Base-by-base conservation (phyloP, 257 asterid genomes). In the Nicotiana tomentosiformis region DNA sequence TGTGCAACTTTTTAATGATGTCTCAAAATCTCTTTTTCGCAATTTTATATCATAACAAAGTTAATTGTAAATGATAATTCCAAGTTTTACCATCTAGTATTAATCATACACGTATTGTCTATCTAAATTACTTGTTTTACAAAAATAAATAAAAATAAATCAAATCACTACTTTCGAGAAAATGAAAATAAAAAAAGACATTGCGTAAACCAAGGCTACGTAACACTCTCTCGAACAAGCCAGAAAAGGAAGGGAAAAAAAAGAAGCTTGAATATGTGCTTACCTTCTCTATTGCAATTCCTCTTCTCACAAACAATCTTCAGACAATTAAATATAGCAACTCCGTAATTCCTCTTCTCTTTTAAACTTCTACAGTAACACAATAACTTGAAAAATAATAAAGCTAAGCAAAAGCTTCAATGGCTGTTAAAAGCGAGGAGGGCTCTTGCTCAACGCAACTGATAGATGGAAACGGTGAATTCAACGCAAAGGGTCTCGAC, bases 381-480 rank as follows among this genome's bases (percentile, higher is more conserved):
- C 16, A 11, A 51, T 51, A 15, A 30, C 17, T 37, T 66, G n/a
- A 39, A 32, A 20, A 78, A 32, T 58, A 43, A 26, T 6, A 78
- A 43, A 9, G 3, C 51, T 8, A 43, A 43, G 51, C 12, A 43
- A 33, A 53, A 78, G 4, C 29, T 39, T 39, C 76, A 61, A 80
- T 80, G 83, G 33, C 79, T 72, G 51, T 58, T 12, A 26, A 39
- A 43, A 39, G 83, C 23, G 78, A 70, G 49, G 81, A 70, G 49
- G 85, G 65, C 53, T 85, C 82, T 82, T 84, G 9, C 85, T 86
- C 86, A 61, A 87, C 88, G 66, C 91, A 90, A 32, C 85, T 90
- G 11, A 83, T 88, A 20, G 64, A 84, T 84, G 89, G 64, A 56
- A 84, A 88, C 77, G 91, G 93, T 70, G 88, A 88, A 83, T 90